Evolutionary conservation across 1,139 yeast genomes (phyloP).

Genomic region (Kluyveromyces sp.): DNA sequence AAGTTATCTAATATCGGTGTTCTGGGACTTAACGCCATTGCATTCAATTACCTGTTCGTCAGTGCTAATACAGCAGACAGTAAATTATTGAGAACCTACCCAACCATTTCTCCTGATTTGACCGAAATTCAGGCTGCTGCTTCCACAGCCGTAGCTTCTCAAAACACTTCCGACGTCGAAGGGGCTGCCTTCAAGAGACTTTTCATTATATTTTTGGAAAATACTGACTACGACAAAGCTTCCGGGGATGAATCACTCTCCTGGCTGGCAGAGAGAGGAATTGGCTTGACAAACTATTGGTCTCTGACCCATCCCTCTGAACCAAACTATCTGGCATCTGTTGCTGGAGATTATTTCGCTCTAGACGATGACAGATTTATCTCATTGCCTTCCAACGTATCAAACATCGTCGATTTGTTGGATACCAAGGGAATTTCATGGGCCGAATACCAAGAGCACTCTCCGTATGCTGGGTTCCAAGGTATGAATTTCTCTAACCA

Average conservation of each 20-base stretch:
- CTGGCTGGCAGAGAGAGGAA: slow-evolving; percentile 38
- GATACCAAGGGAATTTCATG: slow-evolving; percentile 40
- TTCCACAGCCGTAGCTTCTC: slow-evolving; percentile 32
- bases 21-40: background rate
- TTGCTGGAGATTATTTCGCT: slow-evolving; percentile 44
- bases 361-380: slow-evolving; percentile 39
- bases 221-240: slow-evolving; percentile 45
- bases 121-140: slow-evolving; percentile 36
- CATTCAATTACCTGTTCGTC: background rate
- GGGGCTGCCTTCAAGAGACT: slow-evolving; percentile 41
- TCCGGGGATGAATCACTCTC: slow-evolving; percentile 37
- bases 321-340: slow-evolving; percentile 44
- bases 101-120: slow-evolving; percentile 26
- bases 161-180: slow-evolving; percentile 33
- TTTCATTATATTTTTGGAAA: slow-evolving; percentile 42
- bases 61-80: background rate
- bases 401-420: slow-evolving; percentile 41
- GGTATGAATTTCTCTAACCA: slow-evolving; percentile 42
- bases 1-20: background rate
- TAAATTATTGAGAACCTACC: slow-evolving; percentile 24
- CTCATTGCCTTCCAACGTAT: slow-evolving; percentile 38
- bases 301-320: slow-evolving; percentile 45
- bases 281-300: slow-evolving; percentile 42
- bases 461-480: slow-evolving; percentile 43
- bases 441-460: slow-evolving; percentile 45